Conservation (phyloP, 306 rosid species). For the Lathyrus aphaca region DNA sequence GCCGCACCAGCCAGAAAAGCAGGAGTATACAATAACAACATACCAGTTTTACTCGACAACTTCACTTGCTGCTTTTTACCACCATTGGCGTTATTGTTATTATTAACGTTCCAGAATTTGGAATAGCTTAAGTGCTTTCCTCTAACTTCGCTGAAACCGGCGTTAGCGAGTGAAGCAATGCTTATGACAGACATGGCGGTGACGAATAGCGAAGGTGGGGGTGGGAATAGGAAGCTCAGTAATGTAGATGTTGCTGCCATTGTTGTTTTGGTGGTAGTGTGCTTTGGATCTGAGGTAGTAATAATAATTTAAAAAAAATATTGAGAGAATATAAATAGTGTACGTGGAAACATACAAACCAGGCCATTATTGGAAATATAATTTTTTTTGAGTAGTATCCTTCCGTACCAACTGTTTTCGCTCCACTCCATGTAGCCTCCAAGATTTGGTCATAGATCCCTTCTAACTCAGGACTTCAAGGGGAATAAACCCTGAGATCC, state of each 20-base stretch:
- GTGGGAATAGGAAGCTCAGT: slow-evolving; percentile 44
- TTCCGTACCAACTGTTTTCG: no score
- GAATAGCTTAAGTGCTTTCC: slow-evolving; percentile 76
- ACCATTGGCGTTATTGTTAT: background rate
- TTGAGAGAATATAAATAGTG: no score
- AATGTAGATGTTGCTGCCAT: slow-evolving; percentile 33
- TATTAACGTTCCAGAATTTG: slow-evolving; percentile 50
- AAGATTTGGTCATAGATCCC: no score
- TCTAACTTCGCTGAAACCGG: slow-evolving; percentile 53
- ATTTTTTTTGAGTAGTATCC: no score
- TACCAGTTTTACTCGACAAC: slow-evolving; percentile 57
- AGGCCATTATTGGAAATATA: no score
- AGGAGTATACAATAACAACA: slow-evolving; percentile 67
- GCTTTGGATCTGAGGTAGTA: background rate
- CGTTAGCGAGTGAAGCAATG: slow-evolving; percentile 25
- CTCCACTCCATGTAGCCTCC: no score
- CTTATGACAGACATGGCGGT: slow-evolving; percentile 52
- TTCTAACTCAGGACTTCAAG: no score
- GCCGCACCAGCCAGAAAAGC: slow-evolving; percentile 60
- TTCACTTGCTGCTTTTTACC: slow-evolving; percentile 23
- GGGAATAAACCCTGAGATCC: no score
- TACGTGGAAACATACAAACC: no score
- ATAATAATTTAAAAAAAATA: no score
- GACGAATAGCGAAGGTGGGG: slow-evolving; percentile 58
- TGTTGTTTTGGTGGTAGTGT: background rate